A percentile compares a stretch with the other conserved stretches of the same genome.
Evolutionary conservation across 2,329 filamentous ascomycete species (phyloP).

Genomic region (Colletotrichum sp.): DNA sequence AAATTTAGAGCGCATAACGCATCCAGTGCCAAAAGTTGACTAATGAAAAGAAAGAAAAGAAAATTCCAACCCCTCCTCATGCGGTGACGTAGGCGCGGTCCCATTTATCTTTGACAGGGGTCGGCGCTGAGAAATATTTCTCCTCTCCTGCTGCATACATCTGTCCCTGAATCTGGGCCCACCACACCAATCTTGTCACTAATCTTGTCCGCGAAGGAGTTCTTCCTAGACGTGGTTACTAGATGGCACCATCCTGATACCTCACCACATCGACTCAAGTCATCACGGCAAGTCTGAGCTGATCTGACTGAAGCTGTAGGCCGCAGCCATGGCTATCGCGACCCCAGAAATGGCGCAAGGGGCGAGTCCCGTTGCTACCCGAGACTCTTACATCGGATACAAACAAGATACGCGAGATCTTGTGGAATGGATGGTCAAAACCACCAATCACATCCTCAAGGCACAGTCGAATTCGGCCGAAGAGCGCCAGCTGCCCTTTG

Average conservation of each 20-base stretch:
- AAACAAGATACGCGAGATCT: background rate
- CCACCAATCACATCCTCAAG: background rate
- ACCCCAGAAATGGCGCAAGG: background rate
- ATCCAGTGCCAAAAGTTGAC: background rate
- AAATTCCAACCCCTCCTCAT: background rate
- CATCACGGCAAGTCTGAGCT: too few species aligned
- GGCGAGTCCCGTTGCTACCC: background rate
- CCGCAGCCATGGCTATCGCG: background rate
- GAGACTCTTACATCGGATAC: background rate
- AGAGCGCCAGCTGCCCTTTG: background rate
- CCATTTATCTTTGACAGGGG: background rate
- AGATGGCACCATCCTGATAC: background rate
- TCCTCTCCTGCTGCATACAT: background rate
- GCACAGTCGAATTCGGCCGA: background rate
- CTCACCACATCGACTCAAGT: too few species aligned
- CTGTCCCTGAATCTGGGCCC: too few species aligned
- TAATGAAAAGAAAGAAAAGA: background rate
- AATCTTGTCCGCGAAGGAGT: too few species aligned
- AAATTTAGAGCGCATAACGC: too few species aligned
- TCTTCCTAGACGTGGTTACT: background rate
- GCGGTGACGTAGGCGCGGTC: background rate
- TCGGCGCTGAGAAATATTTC: background rate
- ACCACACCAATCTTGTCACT: background rate
- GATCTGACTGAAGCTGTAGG: background rate
- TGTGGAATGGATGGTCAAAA: background rate